phyloP scores from a whole-genome alignment of 805 yeast genomes.

The Metschnikowia corniflorae region DNA sequence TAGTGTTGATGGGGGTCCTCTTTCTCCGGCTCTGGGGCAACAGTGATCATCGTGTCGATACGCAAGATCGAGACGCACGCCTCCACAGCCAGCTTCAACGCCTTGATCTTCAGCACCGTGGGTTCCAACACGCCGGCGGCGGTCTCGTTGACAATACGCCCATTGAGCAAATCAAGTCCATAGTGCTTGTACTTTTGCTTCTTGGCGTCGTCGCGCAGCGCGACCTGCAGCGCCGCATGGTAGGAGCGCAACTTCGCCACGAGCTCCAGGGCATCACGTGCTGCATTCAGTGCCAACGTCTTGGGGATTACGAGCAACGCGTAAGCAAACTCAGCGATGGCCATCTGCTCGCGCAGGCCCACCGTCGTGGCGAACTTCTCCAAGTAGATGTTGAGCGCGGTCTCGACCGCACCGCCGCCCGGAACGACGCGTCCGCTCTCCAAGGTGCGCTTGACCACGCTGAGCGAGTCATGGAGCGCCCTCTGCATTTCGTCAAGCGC shows the following conservation, averaged over 20 bases:
- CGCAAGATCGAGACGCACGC: constrained; percentile 97
- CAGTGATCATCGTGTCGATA: constrained; percentile 97
- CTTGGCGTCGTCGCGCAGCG: constrained; percentile 77
- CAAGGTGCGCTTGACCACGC: constrained; percentile 92
- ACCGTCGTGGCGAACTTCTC: constrained; percentile 98
- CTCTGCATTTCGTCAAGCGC: constrained; percentile 98
- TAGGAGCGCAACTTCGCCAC: constrained; percentile 94
- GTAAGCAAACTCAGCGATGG: constrained; percentile 94
- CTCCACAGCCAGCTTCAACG: constrained; percentile 92
- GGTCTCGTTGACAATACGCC: constrained; percentile 85
- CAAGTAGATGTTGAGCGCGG: constrained; percentile 89
- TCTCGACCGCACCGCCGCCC: constrained; percentile 99
- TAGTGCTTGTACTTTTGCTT: constrained; percentile 83
- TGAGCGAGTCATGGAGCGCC: constrained; percentile 88
- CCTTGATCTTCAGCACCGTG: constrained; percentile 85
- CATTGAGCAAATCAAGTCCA: constrained; percentile 88
- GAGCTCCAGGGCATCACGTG: constrained; percentile 92
- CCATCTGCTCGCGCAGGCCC: constrained; percentile 95
- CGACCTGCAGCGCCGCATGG: constrained; percentile 91
- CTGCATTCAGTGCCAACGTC: constrained; percentile 95
- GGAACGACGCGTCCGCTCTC: constrained; percentile 95
- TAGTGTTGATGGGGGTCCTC: constrained; percentile 90
- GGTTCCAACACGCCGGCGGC: constrained; percentile 92
- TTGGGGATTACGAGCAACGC: constrained; percentile 91
- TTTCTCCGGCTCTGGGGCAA: constrained; percentile 90